Conservation (phyloP, 176 grass and related monocot species). For the Eragrostis nindensis region DNA sequence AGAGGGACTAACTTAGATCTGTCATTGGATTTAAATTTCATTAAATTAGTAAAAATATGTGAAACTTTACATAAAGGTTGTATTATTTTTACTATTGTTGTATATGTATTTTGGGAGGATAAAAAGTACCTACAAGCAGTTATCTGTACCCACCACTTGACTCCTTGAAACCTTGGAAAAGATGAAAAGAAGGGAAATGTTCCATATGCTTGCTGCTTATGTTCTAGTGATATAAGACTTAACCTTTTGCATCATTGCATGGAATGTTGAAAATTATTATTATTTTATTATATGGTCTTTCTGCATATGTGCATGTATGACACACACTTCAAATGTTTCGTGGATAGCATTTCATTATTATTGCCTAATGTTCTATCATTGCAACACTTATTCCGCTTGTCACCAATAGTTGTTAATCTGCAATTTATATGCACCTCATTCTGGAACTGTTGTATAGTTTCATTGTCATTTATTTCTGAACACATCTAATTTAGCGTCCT, state of each 20-base stretch:
- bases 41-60: neutral
- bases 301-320: neutral
- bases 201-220: neutral
- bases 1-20: neutral
- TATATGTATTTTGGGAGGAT: neutral
- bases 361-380: neutral
- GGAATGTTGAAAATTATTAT: neutral
- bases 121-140: neutral
- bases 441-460: slow-evolving; percentile 1
- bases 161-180: slow-evolving; percentile 11
- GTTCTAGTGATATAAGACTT: too few species aligned
- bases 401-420: neutral
- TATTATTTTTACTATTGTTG: neutral
- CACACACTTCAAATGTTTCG: too few species aligned
- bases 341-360: neutral
- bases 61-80: slow-evolving; percentile 18
- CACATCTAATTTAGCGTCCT: neutral
- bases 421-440: slow-evolving; percentile 14
- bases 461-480: neutral
- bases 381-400: neutral
- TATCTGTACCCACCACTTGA: slow-evolving; percentile 1
- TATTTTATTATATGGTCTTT: neutral
- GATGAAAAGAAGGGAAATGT: neutral
- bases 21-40: slow-evolving; percentile 17
- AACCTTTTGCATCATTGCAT: neutral